Evolutionary conservation across 768 basidiomycete genomes (phyloP).

Genomic region (Suillus americanus): DNA sequence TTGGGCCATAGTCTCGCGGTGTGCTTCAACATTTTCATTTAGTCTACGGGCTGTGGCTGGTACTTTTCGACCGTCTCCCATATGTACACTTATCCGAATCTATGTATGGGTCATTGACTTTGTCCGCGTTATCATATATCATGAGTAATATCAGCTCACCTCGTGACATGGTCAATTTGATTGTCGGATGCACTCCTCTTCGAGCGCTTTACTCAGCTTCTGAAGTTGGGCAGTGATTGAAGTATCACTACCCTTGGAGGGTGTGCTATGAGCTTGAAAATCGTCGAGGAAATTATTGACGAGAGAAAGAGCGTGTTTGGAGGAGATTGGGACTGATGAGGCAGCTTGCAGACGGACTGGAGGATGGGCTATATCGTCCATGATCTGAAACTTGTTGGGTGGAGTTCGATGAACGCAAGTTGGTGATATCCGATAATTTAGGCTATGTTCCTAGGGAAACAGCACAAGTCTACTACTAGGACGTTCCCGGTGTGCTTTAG

Average conservation of each 20-base stretch:
- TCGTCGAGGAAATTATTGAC: constrained; percentile 50
- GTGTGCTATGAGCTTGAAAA: constrained; percentile 45
- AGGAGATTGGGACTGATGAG: constrained; percentile 36
- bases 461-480: too few species aligned
- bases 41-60: not conserved
- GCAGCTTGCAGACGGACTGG: constrained; percentile 46
- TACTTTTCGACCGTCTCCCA: not conserved
- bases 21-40: not conserved
- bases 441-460: too few species aligned
- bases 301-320: constrained; percentile 39
- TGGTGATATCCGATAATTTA: too few species aligned
- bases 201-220: constrained; percentile 54
- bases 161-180: constrained; percentile 12
- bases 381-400: constrained; percentile 16
- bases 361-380: constrained; percentile 50
- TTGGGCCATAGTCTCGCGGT: not conserved
- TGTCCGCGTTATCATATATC: not conserved
- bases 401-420: not conserved
- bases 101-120: not conserved
- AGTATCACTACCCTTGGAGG: constrained; percentile 50
- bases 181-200: constrained; percentile 37
- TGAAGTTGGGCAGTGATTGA: constrained; percentile 60
- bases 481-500: too few species aligned
- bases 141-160: not conserved
- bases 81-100: not conserved